Base-by-base conservation (phyloP, 306 rosid genomes). In the Lathyrus sativus region DNA sequence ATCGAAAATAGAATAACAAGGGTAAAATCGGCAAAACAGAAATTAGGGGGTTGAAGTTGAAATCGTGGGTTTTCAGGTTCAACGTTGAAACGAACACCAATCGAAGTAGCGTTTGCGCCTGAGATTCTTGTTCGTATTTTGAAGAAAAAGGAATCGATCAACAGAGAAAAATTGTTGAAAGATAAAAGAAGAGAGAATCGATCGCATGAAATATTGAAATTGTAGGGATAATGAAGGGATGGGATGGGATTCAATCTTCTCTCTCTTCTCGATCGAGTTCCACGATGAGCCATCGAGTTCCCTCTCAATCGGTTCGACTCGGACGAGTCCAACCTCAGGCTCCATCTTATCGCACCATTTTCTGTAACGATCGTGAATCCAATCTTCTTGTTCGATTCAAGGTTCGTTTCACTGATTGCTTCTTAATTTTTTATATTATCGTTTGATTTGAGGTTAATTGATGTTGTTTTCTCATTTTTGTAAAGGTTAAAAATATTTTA, bases 321-420 rank as follows among this genome's bases (percentile, higher is more conserved):
- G 98, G 98, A 15, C 95, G 89, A 13, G 90, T 90, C 55, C 96
- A 87, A 81, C 98, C 98, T 2, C 98, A 90, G 73, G 96, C 98
- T 1, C 98, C 98, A 15, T 80, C 90, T 35, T 58, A 86, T 71
- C 96, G 98, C 35, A 92, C 96, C 73, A 83, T 92, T 51, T 88
- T 68, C 86, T 90, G 96, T 80, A 90, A 92, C 60, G 93, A 92
- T 74, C 96, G 96, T 55, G 96, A 92, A 29, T 84, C 95, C 22
- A 90, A 88, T 78, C 41, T 35, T 4, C 81, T 79, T 39, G 85
- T 90, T 42, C 87, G 84, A 70, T 92, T 88, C 82, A 86, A 67
- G 98, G 98, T 92, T 71, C 50, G 17, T 8, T 33, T 51, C 63
- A 44, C 62, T 26, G 1, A 5, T 51, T 38, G 4, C 17, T 22